Base-by-base conservation (phyloP, 2,329 filamentous ascomycete species). In the Tricladium varicosporioides region DNA sequence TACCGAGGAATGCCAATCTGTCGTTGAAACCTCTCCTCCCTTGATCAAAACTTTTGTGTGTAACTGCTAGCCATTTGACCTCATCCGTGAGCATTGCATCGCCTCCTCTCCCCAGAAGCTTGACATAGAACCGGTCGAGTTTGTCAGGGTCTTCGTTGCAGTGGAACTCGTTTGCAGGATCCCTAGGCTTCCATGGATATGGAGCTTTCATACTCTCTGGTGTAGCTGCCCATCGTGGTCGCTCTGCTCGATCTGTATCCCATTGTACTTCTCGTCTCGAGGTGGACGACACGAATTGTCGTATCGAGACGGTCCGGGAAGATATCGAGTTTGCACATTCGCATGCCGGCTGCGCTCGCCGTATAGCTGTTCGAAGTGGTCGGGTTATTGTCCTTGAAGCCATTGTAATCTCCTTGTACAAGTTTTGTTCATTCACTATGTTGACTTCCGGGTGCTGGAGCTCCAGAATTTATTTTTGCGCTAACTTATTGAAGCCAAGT, bases 11-110 rank as follows among this genome's bases (percentile, higher is more conserved):
- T n/a, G 92, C 90, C 73, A 99, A 78, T 61, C 91, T 84, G 69
- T 97, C 93, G 72, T 99, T 99, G 76, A 93, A 96, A 1, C 93
- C 93, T 78, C 92, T 87, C 69, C 91, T 81, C 52, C 92, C 94
- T 70, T 97, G 92, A 71, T 99, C 93, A 70, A 96, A 97, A 75
- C 92, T 97, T 83, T 97, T 97, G 74, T 97, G 94, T 63, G 94
- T 99, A 55, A 99, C 84, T 31, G 92, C 92, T 69, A 97, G 78
- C 94, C 94, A 99, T 77, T 97, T 97, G 60, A 94, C 80, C 76
- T 99, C 93, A 14, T 97, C 92, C 1, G 88, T 86, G 57, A 99
- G 79, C 71, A 94, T 72, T 65, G 81, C 83, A 64, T 89, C 83
- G 56, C 89, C 90, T 47, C 82, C 85, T 48, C 78, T 78, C 5